Evolutionary conservation across 2,329 filamentous ascomycete species (phyloP).

Genomic region (Alternaria burnsii): DNA sequence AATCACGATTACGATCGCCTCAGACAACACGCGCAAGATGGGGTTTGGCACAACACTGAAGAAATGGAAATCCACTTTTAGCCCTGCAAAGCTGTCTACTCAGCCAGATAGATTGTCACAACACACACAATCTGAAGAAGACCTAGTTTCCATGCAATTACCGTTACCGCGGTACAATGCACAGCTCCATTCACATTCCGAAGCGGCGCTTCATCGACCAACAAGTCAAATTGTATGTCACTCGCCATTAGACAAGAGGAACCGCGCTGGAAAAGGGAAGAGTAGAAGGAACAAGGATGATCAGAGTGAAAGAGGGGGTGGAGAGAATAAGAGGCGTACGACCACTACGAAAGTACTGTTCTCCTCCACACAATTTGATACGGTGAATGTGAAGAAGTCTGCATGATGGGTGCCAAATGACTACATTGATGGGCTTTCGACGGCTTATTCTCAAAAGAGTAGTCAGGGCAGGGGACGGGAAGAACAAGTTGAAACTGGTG

Average conservation of each 20-base stretch:
- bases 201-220: slow-evolving; percentile 1
- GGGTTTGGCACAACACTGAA: not conserved
- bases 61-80: slow-evolving; percentile 2
- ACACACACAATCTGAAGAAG: slow-evolving; percentile 9
- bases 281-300: not conserved
- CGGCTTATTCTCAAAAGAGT: not conserved
- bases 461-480: not conserved
- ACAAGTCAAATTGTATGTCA: slow-evolving; percentile 8
- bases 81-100: not conserved
- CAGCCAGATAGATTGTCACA: not conserved
- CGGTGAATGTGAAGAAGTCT: not conserved
- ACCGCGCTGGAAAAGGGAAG: not conserved
- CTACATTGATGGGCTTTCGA: not conserved
- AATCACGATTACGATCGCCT: not conserved
- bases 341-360: not conserved
- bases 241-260: slow-evolving; percentile 12
- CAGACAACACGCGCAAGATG: not conserved
- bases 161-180: not conserved
- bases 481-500: not conserved
- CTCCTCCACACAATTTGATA: not conserved
- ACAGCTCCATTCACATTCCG: not conserved
- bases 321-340: not conserved
- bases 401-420: not conserved
- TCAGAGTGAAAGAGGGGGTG: not conserved
- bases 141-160: slow-evolving; percentile 6